A percentile compares a stretch with the other conserved stretches of the same genome.
phyloP scores from a whole-genome alignment of 2,329 filamentous ascomycete species.

The Microdochium nivale region DNA sequence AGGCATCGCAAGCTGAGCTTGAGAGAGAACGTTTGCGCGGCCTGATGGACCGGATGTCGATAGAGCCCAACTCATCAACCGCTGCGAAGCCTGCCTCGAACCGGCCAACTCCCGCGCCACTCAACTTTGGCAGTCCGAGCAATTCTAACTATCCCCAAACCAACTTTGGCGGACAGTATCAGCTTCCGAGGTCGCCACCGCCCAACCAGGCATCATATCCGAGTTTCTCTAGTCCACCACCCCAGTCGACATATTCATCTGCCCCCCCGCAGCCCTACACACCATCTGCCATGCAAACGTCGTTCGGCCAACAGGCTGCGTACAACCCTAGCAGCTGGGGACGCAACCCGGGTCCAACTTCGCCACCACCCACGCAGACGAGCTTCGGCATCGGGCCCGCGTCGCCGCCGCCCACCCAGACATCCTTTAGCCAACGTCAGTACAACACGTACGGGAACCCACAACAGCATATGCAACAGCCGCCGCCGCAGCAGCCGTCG shows the following conservation, averaged over 20 bases:
- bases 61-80: conserved; percentile 51
- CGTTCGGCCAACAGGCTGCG: conserved; percentile 37
- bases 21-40: conserved; percentile 80
- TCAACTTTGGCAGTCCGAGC: conserved; percentile 34
- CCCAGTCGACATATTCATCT: conserved; percentile 18
- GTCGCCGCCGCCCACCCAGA: conserved; percentile 47
- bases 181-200: conserved; percentile 48
- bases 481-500: conserved; percentile 22
- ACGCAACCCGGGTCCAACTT: conserved; percentile 45
- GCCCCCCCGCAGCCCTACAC: conserved; percentile 21
- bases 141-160: conserved; percentile 43
- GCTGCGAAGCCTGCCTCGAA: conserved; percentile 27
- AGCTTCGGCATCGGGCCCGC: conserved; percentile 28
- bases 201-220: conserved; percentile 37
- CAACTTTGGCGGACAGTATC: conserved; percentile 49
- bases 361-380: conserved; percentile 29
- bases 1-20: conserved; percentile 58
- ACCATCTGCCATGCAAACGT: conserved; percentile 26
- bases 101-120: conserved; percentile 31
- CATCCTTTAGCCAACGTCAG: conserved; percentile 31
- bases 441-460: conserved; percentile 38
- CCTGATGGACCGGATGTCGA: conserved; percentile 92
- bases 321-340: conserved; percentile 54
- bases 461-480: conserved; percentile 30
- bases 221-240: conserved; percentile 31